A percentile compares a stretch with the other conserved stretches of the same genome.
phyloP scores from a whole-genome alignment of 2,329 filamentous ascomycete genomes.

The Capronia americana region DNA sequence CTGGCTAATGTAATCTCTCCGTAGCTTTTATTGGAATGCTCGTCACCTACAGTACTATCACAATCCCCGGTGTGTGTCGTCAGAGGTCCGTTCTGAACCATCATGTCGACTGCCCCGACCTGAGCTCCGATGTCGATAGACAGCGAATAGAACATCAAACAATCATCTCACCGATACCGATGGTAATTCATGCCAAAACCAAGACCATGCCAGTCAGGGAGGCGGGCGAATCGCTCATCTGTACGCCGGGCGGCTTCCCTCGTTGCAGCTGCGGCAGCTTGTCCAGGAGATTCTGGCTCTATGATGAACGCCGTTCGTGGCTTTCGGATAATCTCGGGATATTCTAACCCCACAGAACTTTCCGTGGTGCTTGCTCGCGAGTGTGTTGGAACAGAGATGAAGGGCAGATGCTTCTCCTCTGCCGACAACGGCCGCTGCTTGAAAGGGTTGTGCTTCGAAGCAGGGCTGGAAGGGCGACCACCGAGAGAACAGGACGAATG shows the following conservation, averaged over 20 bases:
- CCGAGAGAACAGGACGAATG: neutral
- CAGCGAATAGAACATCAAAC: neutral
- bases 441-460: neutral
- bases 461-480: neutral
- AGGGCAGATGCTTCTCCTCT: constrained; percentile 10
- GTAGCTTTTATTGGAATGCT: neutral
- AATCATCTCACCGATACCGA: neutral
- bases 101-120: neutral
- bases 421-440: neutral
- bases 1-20: neutral
- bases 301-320: neutral
- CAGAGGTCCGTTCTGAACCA: neutral
- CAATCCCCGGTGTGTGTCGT: neutral
- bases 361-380: neutral
- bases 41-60: neutral
- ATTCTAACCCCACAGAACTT: neutral
- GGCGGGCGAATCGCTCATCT: neutral
- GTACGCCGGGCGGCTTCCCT: neutral
- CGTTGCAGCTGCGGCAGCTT: neutral
- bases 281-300: neutral
- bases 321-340: neutral
- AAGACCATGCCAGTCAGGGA: neutral
- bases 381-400: neutral
- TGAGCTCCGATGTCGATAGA: neutral
- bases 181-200: neutral